These are phyloP conservation scores for Lasiodiplodia sp. DNA, from an alignment of 2,329 filamentous ascomycete genomes.

Conservation along the genomic window DNA sequence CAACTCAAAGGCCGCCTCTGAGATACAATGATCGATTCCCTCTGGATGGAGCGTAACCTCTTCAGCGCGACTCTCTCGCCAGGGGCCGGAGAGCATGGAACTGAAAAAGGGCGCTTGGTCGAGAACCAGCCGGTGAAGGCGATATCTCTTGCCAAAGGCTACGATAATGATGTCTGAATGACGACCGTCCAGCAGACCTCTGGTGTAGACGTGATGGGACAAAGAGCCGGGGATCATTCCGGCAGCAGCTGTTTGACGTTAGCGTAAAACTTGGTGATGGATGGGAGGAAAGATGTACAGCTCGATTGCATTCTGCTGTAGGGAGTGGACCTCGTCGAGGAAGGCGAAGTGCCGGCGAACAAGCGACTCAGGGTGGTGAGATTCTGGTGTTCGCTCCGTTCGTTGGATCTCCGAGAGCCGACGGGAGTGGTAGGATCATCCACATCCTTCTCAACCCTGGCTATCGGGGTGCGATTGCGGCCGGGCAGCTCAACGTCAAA, in stretches of 20 bases:
- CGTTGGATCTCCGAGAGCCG: slow-evolving; percentile 39
- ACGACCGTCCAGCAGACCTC: slow-evolving; percentile 59
- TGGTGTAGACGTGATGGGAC: slow-evolving; percentile 60
- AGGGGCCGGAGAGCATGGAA: slow-evolving; percentile 62
- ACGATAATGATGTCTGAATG: slow-evolving; percentile 63
- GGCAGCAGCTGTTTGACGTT: slow-evolving; percentile 12
- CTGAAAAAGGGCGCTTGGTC: slow-evolving; percentile 65
- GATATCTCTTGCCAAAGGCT: slow-evolving; percentile 61
- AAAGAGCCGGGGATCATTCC: slow-evolving; percentile 50
- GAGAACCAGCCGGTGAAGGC: slow-evolving; percentile 61
- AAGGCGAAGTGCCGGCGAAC: slow-evolving; percentile 52
- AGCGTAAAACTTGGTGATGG: not conserved
- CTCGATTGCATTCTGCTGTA: slow-evolving; percentile 48
- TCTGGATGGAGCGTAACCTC: slow-evolving; percentile 62
- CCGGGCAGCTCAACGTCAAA: slow-evolving; percentile 15
- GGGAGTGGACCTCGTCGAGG: slow-evolving; percentile 50
- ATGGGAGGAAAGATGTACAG: slow-evolving; percentile 34
- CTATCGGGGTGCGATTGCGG: slow-evolving; percentile 31
- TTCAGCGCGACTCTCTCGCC: slow-evolving; percentile 61
- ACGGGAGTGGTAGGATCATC: slow-evolving; percentile 55
- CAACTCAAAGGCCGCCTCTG: slow-evolving; percentile 60
- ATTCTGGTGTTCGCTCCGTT: slow-evolving; percentile 49
- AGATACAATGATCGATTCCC: slow-evolving; percentile 62
- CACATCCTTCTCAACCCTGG: slow-evolving; percentile 55
- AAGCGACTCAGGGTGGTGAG: slow-evolving; percentile 54